Conservation (phyloP, 2,329 filamentous ascomycete genomes). For the Fusarium subtropicale region DNA sequence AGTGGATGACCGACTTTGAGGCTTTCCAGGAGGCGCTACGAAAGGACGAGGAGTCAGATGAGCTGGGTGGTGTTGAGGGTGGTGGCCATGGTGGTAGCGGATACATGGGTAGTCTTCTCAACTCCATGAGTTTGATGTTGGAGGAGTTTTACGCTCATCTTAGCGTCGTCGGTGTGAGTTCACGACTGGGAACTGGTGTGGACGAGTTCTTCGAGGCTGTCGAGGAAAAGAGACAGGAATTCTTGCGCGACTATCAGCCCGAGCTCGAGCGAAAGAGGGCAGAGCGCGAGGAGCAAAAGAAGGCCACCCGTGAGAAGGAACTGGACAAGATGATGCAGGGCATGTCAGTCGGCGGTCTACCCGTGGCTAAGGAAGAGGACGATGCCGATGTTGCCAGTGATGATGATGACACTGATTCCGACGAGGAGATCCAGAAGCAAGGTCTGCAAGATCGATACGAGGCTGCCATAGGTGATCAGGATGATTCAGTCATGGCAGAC, state of each 20-base stretch:
- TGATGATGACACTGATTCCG: conserved; percentile 66
- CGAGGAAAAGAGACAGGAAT: conserved; percentile 86
- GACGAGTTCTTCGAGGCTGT: conserved; percentile 95
- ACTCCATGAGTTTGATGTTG: conserved; percentile 97
- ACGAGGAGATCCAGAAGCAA: conserved; percentile 70
- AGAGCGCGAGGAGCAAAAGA: conserved; percentile 81
- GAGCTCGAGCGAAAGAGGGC: conserved; percentile 84
- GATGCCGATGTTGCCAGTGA: conserved; percentile 68
- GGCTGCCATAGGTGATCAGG: conserved; percentile 74
- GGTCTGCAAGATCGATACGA: conserved; percentile 82
- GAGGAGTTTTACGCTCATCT: conserved; percentile 98
- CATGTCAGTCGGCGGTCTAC: conserved; percentile 68
- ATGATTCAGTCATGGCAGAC: conserved; percentile 62
- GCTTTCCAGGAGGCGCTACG: conserved; percentile 89
- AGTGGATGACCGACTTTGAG: conserved; percentile 99
- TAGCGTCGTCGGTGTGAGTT: conserved; percentile 91
- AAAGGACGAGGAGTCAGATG: conserved; percentile 81
- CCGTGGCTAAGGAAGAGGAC: conserved; percentile 57
- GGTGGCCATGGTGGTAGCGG: conserved; percentile 80
- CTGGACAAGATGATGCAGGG: conserved; percentile 94
- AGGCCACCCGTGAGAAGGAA: conserved; percentile 79
- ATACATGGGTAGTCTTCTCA: conserved; percentile 95
- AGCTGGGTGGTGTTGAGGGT: conserved; percentile 78
- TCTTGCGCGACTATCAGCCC: conserved; percentile 89
- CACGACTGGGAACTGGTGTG: conserved; percentile 90